Percentiles rank a stretch among this genome's conserved stretches.
phyloP scores from a whole-genome alignment of 2,329 filamentous ascomycete species.

The Pseudocercospora fuligena region DNA sequence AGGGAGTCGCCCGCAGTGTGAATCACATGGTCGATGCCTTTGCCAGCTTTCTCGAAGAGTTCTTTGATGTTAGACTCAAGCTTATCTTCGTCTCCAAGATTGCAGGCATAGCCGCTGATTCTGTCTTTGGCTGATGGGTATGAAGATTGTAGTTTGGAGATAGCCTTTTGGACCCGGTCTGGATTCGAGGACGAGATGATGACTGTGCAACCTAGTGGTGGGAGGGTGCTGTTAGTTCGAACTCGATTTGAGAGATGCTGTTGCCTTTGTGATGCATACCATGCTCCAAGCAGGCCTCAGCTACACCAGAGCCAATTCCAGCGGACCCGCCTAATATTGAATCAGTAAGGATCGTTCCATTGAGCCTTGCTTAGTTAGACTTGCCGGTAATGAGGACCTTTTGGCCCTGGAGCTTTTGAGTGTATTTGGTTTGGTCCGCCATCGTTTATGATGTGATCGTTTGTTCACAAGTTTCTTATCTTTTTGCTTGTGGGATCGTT shows the following conservation, averaged over 20 bases:
- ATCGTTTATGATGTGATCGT: conserved; percentile 29
- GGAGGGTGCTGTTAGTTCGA: background rate
- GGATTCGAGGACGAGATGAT: conserved; percentile 64
- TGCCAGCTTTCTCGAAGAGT: conserved; percentile 48
- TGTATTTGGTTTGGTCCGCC: conserved; percentile 51
- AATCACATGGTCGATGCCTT: conserved; percentile 60
- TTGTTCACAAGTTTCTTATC: background rate
- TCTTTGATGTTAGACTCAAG: conserved; percentile 55
- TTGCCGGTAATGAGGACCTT: conserved; percentile 63
- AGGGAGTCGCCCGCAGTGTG: conserved; percentile 61
- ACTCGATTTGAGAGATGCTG: background rate
- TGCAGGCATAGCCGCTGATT: conserved; percentile 53
- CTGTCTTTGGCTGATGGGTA: conserved; percentile 49
- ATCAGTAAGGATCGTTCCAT: background rate
- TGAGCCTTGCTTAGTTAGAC: conserved; percentile 21
- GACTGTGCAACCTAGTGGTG: conserved; percentile 53
- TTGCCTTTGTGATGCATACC: conserved; percentile 31
- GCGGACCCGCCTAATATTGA: conserved; percentile 36
- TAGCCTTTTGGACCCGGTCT: conserved; percentile 53
- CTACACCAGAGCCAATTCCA: conserved; percentile 66
- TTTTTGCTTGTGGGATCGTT: background rate
- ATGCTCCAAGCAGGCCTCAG: conserved; percentile 61
- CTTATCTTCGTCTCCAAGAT: conserved; percentile 53
- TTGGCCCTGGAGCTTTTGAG: conserved; percentile 53
- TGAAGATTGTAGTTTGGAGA: conserved; percentile 50